These are phyloP conservation scores for Ogataea trehalophila DNA, from an alignment of 805 yeast species.

Conservation along the genomic window DNA sequence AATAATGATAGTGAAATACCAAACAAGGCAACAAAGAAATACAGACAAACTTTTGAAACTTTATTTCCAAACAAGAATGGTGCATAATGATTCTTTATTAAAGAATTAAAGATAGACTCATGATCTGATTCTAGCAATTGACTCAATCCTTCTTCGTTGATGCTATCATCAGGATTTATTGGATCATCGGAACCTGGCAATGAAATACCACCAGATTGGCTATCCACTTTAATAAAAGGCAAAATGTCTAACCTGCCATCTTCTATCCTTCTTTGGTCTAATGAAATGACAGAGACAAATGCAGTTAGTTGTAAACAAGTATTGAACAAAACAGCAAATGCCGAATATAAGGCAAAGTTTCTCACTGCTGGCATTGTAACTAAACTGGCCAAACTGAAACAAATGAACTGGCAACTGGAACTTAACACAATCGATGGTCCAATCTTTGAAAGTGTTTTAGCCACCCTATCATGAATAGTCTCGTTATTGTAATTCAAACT, in stretches of 20 bases:
- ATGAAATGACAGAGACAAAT: constrained; percentile 64
- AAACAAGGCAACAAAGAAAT: constrained; percentile 55
- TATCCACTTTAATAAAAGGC: constrained; percentile 44
- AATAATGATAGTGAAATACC: constrained; percentile 64
- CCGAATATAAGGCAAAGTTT: constrained; percentile 88
- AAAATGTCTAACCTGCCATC: constrained; percentile 54
- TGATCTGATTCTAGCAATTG: constrained; percentile 20
- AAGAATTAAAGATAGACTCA: constrained; percentile 31
- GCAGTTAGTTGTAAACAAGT: constrained; percentile 75
- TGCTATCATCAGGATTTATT: constrained; percentile 5
- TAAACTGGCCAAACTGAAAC: constrained; percentile 71
- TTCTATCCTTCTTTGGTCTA: constrained; percentile 62
- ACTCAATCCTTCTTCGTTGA: constrained; percentile 16
- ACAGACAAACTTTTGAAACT: constrained; percentile 43
- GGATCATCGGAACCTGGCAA: constrained; percentile 10
- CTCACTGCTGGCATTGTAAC: constrained; percentile 96
- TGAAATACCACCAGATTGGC: constrained; percentile 5
- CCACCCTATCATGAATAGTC: constrained; percentile 52
- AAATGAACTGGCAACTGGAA: constrained; percentile 69
- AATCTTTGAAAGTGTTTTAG: constrained; percentile 61
- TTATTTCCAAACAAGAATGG: constrained; percentile 50
- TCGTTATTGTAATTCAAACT: constrained; percentile 34
- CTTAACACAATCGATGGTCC: constrained; percentile 87
- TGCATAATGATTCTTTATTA: constrained; percentile 49
- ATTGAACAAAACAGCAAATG: constrained; percentile 77